Evolutionary conservation across 169 alveolate genomes (phyloP), one percentile per base, ranked within the genome.

Genomic region (Plasmodium billcollinsi): DNA sequence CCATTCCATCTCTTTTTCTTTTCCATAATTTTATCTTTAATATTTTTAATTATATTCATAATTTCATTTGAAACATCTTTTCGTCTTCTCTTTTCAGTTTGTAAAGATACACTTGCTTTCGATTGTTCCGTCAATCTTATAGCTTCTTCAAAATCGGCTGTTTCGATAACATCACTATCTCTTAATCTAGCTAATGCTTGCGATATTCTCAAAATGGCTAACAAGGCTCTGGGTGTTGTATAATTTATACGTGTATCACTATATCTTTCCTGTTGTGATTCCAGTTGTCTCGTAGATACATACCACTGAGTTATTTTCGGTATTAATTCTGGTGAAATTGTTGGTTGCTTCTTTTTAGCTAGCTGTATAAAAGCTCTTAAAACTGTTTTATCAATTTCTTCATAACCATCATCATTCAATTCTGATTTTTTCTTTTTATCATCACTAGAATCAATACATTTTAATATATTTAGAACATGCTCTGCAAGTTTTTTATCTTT

Each of bases 201-300:
- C 14, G 99, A 95, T n/a, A 98, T 92, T 63, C 99, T 95, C 50
- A 98, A 95, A 33, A 98, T 96, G 43, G 99, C 99, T 65, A 98
- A 93, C 14, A 98, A 94, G n/a, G 99, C 96, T 94, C 99, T 96
- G 15, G 99, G 99, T 4, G 99, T 98, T 11, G 98, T 97, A 94
- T 98, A 98, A 74, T 96, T 97, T 75, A 96, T 94, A 59, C 98
- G 88, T 33, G 95, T 93, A 26, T 95, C 98, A 69, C 95, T 95
- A 89, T 92, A 94, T 14, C 91, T 67, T 47, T 94, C 96, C n/a
- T 88, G 90, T 21, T 94, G 94, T 33, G 89, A 89, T 80, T 94
- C 96, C 76, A 88, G 67, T 73, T 92, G 94, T 54, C 96, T 91
- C 20, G 88, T 85, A 20, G 89, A 61, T 54, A 94, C 94, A 66